Conservation (phyloP, 805 yeast genomes). For the Blastobotrys muscicola region DNA sequence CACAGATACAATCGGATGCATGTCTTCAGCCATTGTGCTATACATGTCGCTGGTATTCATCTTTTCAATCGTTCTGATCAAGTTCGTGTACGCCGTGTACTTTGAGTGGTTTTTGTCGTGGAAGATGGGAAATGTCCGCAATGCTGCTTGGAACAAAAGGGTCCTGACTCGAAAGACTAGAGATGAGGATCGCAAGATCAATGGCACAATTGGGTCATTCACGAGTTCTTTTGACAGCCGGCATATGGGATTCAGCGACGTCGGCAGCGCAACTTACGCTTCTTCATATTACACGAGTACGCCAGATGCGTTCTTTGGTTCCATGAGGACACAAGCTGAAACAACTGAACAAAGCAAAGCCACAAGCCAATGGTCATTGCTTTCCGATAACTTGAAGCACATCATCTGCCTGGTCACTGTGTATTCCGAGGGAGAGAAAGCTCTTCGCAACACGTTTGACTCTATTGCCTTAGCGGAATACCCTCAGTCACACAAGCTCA, state of each 20-base stretch:
- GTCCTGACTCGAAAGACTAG: too few species aligned
- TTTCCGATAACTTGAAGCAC: constrained; percentile 30
- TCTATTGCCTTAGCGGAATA: constrained; percentile 72
- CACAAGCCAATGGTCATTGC: too few species aligned
- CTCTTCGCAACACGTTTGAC: constrained; percentile 65
- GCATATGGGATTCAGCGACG: too few species aligned
- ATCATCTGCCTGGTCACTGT: constrained; percentile 62
- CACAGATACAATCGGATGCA: constrained; percentile 72
- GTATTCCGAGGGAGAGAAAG: constrained; percentile 74
- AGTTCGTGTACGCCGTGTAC: constrained; percentile 70
- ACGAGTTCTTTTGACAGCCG: too few species aligned
- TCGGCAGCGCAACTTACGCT: too few species aligned
- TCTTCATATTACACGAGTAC: too few species aligned
- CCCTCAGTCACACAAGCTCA: constrained; percentile 71
- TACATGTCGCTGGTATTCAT: constrained; percentile 62
- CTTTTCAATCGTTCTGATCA: constrained; percentile 54
- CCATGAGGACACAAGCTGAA: too few species aligned
- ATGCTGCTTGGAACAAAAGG: neutral
- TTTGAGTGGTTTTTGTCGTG: constrained; percentile 63
- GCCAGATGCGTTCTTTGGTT: too few species aligned
- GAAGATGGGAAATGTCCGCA: constrained; percentile 5
- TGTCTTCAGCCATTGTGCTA: constrained; percentile 65
- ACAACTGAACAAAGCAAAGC: too few species aligned
- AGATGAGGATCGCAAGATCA: too few species aligned
- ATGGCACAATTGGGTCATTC: too few species aligned